These are phyloP conservation scores for Aspergillus sp. DNA, from an alignment of 2,329 filamentous ascomycete genomes.

Conservation along the genomic window DNA sequence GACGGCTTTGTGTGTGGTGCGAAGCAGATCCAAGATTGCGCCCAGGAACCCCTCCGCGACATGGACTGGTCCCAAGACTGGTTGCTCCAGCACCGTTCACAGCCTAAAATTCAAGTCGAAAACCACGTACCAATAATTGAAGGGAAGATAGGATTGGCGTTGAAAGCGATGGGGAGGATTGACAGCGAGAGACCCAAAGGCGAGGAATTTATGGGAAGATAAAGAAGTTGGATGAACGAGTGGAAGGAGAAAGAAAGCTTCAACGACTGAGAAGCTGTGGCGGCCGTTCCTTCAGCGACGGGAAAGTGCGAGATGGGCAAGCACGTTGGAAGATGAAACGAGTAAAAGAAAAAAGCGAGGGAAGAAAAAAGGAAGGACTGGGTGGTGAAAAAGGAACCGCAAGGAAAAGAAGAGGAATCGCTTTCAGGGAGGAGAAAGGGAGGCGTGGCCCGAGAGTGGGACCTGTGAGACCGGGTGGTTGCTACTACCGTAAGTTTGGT, in stretches of 20 bases:
- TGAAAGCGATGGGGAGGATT: not conserved
- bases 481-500: not conserved
- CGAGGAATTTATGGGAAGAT: slow-evolving; percentile 7
- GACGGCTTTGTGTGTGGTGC: not conserved
- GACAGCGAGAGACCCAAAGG: slow-evolving; percentile 5
- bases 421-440: slow-evolving; percentile 23
- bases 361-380: slow-evolving; percentile 14
- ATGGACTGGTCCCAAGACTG: too few relatives aligned
- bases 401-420: slow-evolving; percentile 13
- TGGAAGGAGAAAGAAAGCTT: slow-evolving; percentile 24
- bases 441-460: slow-evolving; percentile 23
- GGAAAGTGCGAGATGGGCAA: slow-evolving; percentile 27
- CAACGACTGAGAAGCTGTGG: slow-evolving; percentile 29
- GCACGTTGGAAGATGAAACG: slow-evolving; percentile 25
- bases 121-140: slow-evolving; percentile 11
- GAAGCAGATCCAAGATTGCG: not conserved
- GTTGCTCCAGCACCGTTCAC: not conserved
- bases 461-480: slow-evolving; percentile 10
- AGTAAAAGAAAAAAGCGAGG: slow-evolving; percentile 32
- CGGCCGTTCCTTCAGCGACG: slow-evolving; percentile 10
- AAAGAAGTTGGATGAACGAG: slow-evolving; percentile 24
- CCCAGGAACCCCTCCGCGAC: too few relatives aligned
- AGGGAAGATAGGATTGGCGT: not conserved
- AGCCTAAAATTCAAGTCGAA: not conserved
- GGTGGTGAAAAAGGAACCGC: slow-evolving; percentile 7